Evolutionary conservation across 129 eudicot genomes (phyloP), one percentile per base, ranked within the genome.

Genomic region (Apium graveolens): DNA sequence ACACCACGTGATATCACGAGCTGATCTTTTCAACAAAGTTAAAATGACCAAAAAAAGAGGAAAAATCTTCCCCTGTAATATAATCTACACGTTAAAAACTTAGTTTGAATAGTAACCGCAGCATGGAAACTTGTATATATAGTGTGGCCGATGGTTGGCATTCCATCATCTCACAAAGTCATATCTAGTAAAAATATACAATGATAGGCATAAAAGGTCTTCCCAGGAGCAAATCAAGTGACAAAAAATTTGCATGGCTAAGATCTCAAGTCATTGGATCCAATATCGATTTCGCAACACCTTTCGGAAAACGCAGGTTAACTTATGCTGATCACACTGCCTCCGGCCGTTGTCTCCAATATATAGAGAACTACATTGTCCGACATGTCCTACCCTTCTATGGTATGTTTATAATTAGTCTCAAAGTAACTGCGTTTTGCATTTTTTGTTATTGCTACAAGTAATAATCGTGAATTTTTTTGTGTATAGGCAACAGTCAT

Each of bases 321-420:
- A 93, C 94, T 3, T 93, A 93, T 60, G 90, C 93, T 9, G 98
- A 93, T 73, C 90, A 89, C 81, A 93, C 92, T 35, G 98, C 98
- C 76, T 81, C 94, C 0, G 96, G 92, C 48, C 85, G 94, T 4
- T 89, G 88, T 53, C 92, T 93, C 51, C 81, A n/a, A 6, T 90
- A 82, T 75, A 83, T 93, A 9, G 98, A 93, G 76, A 80, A 90
- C 39, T 93, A 90, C 65, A 87, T 90, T 79, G n/a, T 82, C 45
- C 38, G 82, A 7, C 69, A 65, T 74, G 79, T 93, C 41, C 93
- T 93, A 37, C 98, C 98, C 5, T 89, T 78, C 43, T 93, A 93
- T 57, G 98, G 98, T 93, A 85, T 57, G 75, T 70, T 14, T 11
- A 65, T n/a, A 7, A n/a, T 55, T n/a, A 57, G 66, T 48, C 55